These are phyloP conservation scores for Thalassiosira mediterranea DNA, from an alignment of 352 stramenopile genomes.

Conservation along the genomic window DNA sequence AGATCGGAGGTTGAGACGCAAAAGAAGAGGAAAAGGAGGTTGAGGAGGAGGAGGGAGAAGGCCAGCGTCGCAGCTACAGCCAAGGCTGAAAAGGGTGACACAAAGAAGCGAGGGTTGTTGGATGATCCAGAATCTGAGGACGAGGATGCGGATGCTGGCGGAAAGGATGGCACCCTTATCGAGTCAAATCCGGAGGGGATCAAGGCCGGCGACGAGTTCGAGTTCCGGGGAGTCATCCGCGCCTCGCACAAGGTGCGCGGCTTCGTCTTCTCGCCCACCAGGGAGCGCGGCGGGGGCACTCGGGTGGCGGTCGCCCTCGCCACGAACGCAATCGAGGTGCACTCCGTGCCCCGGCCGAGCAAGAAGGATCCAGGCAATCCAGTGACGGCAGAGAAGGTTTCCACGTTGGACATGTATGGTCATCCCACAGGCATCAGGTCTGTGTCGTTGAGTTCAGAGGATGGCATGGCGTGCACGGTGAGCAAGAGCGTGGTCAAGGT, in stretches of 20 bases:
- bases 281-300: conserved; percentile 62
- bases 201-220: conserved; percentile 82
- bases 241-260: conserved; percentile 78
- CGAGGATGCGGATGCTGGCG: conserved; percentile 56
- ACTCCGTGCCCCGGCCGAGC: conserved; percentile 52
- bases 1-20: conserved; percentile 63
- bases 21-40: conserved; percentile 70
- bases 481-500: conserved; percentile 82
- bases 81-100: conserved; percentile 32
- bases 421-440: conserved; percentile 82
- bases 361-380: conserved; percentile 27
- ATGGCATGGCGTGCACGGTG: conserved; percentile 76
- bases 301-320: conserved; percentile 72
- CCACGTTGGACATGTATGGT: conserved; percentile 76
- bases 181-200: conserved; percentile 53
- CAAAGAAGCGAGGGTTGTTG: conserved; percentile 75
- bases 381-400: conserved; percentile 57
- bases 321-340: conserved; percentile 78
- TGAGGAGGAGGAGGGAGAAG: conserved; percentile 76
- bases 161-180: conserved; percentile 17
- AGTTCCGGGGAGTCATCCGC: conserved; percentile 67
- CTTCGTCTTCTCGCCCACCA: conserved; percentile 74
- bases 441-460: conserved; percentile 76
- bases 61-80: conserved; percentile 36
- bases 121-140: conserved; percentile 74